Base-by-base conservation (phyloP, 148 eudicot species). In the Talinum fruticosum region DNA sequence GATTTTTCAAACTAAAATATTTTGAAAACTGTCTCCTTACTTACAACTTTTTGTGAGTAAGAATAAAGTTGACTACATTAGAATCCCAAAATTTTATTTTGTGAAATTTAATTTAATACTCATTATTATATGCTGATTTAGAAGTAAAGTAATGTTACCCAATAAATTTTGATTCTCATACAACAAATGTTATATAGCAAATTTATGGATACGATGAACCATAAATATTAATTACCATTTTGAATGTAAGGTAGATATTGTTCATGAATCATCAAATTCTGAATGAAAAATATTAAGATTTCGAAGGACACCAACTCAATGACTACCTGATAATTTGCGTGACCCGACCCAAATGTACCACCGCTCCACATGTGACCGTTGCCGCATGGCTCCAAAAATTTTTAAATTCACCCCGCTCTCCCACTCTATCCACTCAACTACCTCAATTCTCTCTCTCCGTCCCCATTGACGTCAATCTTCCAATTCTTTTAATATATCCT, bases 321-420 rank as follows among this genome's bases (percentile, higher is more conserved):
- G 66, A 62, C 8, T 28, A 62, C 14, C 34, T 1, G 2, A 62
- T 62, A 26, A 28, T 10, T 62, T 62, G 33, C 33, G 66, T 62
- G 66, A 62, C 33, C 66, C 66, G 66, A 62, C 54, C 30, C 35
- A 16, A 38, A 34, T n/a, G 10, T 61, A 26, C 53, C 32, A 62
- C 66, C 66, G 33, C 66, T 62, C 66, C 65, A 8, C 66, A 73
- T 32, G 79, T 83, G 91, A 89, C 96, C 96, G 92, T 89, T 91
- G 84, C 78, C 66, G 1, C 86, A 88, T 84, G 88, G 92, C 84
- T 87, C 86, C 68, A 79, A 86, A 54, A 79, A 69, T 85, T 75
- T 80, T 80, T 66, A 84, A 75, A 68, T 30, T 18, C 66, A 30
- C 28, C 37, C 51, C 76, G 49, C 85, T 75, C 79, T 64, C 49